phyloP scores from a whole-genome alignment of 345 rosid species.

The Stellera chamaejasme region DNA sequence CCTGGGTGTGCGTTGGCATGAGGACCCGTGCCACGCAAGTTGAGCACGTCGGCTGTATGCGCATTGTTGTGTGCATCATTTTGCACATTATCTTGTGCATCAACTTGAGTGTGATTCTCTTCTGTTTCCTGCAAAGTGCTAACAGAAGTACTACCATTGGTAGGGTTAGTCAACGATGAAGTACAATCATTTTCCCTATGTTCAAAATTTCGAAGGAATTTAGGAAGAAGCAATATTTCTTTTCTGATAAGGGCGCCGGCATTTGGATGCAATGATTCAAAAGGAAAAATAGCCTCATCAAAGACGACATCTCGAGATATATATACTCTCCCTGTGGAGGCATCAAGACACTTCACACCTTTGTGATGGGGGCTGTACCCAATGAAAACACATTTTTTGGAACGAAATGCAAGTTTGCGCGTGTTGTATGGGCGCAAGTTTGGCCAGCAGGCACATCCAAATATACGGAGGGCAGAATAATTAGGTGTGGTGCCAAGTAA shows the following conservation, averaged over 20 bases:
- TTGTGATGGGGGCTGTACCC: not conserved
- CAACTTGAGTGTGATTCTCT: too few species aligned
- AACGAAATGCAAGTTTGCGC: not conserved
- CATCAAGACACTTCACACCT: not conserved
- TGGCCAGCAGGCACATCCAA: not conserved
- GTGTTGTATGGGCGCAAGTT: not conserved
- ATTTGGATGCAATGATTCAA: not conserved
- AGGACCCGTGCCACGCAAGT: too few species aligned
- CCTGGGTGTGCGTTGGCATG: too few species aligned
- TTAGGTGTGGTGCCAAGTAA: not conserved
- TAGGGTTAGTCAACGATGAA: too few species aligned
- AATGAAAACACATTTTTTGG: not conserved
- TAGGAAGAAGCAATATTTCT: too few species aligned
- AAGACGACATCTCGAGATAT: not conserved
- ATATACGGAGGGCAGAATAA: not conserved
- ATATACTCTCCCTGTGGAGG: fast-evolving
- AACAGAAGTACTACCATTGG: not conserved
- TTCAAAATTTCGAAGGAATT: too few species aligned
- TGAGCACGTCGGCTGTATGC: too few species aligned
- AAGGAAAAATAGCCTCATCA: not conserved
- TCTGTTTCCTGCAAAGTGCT: too few species aligned
- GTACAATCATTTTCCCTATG: too few species aligned
- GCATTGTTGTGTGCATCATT: too few species aligned
- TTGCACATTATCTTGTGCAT: too few species aligned
- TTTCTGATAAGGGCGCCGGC: not conserved